phyloP scores from a whole-genome alignment of 2,329 filamentous ascomycete species.

The Hypocreales sp. region DNA sequence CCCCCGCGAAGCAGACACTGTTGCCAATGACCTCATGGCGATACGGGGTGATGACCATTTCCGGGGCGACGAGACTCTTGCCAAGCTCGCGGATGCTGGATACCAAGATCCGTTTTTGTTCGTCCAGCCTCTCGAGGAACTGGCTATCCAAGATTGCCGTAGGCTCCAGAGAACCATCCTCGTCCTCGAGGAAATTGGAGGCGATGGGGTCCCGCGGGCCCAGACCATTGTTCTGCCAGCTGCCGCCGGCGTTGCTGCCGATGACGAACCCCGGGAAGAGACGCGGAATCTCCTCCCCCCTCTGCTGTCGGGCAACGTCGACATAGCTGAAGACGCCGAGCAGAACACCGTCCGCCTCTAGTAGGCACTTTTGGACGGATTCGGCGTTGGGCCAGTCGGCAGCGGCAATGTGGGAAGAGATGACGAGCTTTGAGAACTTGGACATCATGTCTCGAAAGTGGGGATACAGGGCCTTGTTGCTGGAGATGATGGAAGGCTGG shows the following conservation, averaged over 20 bases:
- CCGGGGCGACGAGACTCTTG: conserved; percentile 60
- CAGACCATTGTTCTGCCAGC: conserved; percentile 64
- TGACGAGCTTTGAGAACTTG: conserved; percentile 95
- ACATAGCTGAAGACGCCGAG: conserved; percentile 93
- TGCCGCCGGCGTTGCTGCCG: conserved; percentile 69
- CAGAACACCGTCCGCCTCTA: conserved; percentile 93
- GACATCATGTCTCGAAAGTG: conserved; percentile 99
- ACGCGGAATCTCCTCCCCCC: conserved; percentile 85
- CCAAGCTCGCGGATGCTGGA: conserved; percentile 77
- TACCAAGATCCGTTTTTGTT: conserved; percentile 72
- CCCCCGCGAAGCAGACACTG: conserved; percentile 61
- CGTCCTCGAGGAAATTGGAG: conserved; percentile 75
- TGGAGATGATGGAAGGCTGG: conserved; percentile 97
- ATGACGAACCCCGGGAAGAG: conserved; percentile 86
- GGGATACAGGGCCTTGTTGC: conserved; percentile 91
- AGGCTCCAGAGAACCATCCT: conserved; percentile 58
- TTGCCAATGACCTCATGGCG: conserved; percentile 72
- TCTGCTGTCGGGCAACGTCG: conserved; percentile 83
- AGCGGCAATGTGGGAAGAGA: conserved; percentile 94
- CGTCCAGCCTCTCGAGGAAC: conserved; percentile 69
- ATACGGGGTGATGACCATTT: conserved; percentile 67
- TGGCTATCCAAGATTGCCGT: conserved; percentile 59
- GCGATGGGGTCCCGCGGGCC: conserved; percentile 54
- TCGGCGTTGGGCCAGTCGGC: conserved; percentile 92
- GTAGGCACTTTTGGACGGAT: conserved; percentile 85